Percentiles rank a stretch among this genome's conserved stretches.
phyloP scores from a whole-genome alignment of 2,329 filamentous ascomycete species.

The Neofusicoccum sp. region DNA sequence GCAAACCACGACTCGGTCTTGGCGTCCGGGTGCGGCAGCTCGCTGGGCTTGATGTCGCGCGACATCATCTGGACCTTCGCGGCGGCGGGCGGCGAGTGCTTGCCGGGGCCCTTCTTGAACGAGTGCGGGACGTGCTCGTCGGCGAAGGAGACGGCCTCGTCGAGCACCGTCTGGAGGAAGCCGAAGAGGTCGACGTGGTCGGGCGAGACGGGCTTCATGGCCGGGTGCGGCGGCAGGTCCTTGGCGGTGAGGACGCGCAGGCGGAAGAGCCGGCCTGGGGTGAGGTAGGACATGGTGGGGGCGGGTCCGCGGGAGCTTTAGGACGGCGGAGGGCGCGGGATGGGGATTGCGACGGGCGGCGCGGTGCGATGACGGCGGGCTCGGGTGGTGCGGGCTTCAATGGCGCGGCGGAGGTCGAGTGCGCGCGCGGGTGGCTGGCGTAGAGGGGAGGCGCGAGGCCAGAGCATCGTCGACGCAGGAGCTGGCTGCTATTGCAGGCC shows the following conservation, averaged over 20 bases:
- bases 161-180: constrained; percentile 57
- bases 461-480: not conserved
- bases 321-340: not conserved
- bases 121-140: constrained; percentile 54
- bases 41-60: constrained; percentile 50
- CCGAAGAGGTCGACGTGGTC: constrained; percentile 52
- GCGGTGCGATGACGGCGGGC: not conserved
- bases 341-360: not conserved
- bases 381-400: not conserved
- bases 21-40: constrained; percentile 35
- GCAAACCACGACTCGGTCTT: constrained; percentile 64
- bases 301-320: not conserved
- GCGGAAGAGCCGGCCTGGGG: constrained; percentile 29
- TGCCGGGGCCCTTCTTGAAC: constrained; percentile 53
- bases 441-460: not conserved
- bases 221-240: constrained; percentile 39
- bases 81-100: constrained; percentile 24
- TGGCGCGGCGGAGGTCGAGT: not conserved
- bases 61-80: constrained; percentile 59
- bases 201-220: constrained; percentile 44
- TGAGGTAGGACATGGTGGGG: constrained; percentile 4
- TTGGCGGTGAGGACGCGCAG: constrained; percentile 32
- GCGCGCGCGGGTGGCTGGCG: not conserved
- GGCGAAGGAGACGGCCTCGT: constrained; percentile 64
- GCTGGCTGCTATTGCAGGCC: not conserved